Base-by-base conservation (phyloP, 2,329 filamentous ascomycete genomes). In the Chrysoporthe deuterocubensis region DNA sequence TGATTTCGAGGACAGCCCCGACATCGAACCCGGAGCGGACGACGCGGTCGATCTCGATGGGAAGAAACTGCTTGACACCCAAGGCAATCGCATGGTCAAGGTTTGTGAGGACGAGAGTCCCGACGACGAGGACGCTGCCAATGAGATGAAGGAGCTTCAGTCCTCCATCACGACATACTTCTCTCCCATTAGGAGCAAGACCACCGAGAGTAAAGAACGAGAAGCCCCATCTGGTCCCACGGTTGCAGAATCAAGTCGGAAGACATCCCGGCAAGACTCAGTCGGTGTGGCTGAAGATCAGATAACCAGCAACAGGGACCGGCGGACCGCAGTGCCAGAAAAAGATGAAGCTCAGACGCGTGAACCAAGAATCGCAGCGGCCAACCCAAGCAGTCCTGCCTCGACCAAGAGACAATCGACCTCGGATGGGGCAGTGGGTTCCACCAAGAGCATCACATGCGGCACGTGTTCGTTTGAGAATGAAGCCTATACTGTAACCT, bases 81-180 rank as follows among this genome's bases (percentile, higher is more conserved):
- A 90, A 64, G 92, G 91, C 0, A 83, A 85, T 26, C 85, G 86
- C 14, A 84, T 96, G 83, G 81, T 95, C 69, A 91, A 87, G 72
- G 88, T 96, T 1, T 96, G 93, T 75, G 90, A 90, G 70, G 90
- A 91, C 57, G 90, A 93, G 82, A 75, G 84, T 48, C 74, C 73
- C 2, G 83, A 86, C 48, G 88, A 90, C 65, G 80, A 82, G 21
- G 82, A 88, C 73, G 84, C 82, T 2, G 82, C 85, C 73, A 83
- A 85, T 42, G 91, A 96, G 77, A 80, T 93, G 72, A 82, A 84
- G 16, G 92, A 96, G 76, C 80, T 96, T 63, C 84, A 84, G 64
- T 81, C 81, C 21, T 79, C 78, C 66, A 68, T 70, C n/a, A 54
- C 52, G 54, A 60, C 42, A 44, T 68, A 63, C 40, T 62, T 70